Percentiles rank a stretch among this genome's conserved stretches.
phyloP scores from a whole-genome alignment of 495 filamentous ascomycete genomes.

The Beverwykella pulmonaria region DNA sequence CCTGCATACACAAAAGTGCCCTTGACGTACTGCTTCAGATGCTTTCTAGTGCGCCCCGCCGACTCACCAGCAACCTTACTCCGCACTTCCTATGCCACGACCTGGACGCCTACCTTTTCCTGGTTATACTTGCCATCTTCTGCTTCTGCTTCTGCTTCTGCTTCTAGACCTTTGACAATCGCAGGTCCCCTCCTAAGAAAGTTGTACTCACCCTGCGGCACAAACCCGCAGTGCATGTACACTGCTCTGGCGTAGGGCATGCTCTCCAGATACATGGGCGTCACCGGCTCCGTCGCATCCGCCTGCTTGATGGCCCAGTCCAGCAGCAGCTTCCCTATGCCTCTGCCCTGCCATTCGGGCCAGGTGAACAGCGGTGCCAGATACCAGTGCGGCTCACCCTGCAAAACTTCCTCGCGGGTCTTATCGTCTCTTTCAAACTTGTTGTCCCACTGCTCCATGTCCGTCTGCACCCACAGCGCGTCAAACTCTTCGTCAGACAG shows the following conservation, averaged over 20 bases:
- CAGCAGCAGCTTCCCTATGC: constrained; percentile 11
- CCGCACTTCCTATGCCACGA: no score
- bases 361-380: constrained; percentile 17
- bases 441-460: constrained; percentile 6
- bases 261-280: constrained; percentile 7
- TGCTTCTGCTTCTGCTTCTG: no score
- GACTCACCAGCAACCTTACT: no score
- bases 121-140: no score
- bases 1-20: no score
- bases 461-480: constrained; percentile 7
- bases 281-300: not conserved
- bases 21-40: no score
- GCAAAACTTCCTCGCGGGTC: constrained; percentile 3
- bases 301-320: not conserved
- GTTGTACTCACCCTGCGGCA: constrained; percentile 1
- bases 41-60: no score
- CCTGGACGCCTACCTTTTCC: no score
- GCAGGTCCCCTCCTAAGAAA: constrained; percentile 19
- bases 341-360: constrained; percentile 21
- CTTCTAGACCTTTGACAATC: constrained; percentile 1
- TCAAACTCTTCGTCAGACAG: constrained; percentile 14
- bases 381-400: constrained; percentile 22
- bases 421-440: constrained; percentile 4
- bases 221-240: constrained; percentile 9
- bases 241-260: constrained; percentile 5